These are phyloP conservation scores for Trifolium pratense DNA, from an alignment of 306 rosid species.

Conservation along the genomic window DNA sequence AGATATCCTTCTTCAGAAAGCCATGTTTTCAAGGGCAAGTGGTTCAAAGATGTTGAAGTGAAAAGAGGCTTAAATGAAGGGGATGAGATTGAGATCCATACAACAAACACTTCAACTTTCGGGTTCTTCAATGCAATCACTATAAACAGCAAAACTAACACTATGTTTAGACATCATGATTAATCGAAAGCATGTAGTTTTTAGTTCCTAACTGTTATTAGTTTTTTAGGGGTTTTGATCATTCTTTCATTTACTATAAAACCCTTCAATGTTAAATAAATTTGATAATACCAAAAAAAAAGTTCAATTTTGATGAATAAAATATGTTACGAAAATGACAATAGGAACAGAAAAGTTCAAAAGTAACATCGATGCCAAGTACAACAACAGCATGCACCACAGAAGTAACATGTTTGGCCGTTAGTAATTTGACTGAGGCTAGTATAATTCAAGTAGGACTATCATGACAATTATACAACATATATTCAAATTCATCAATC, in stretches of 20 bases:
- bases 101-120: background rate
- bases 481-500: background rate
- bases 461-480: constrained; percentile 16
- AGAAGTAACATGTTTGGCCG: background rate
- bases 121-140: background rate
- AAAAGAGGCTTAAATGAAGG: too few relatives aligned
- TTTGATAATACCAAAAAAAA: background rate
- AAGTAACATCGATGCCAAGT: background rate
- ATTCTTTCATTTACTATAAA: too few relatives aligned
- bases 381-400: background rate
- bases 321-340: too few relatives aligned
- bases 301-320: background rate
- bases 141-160: background rate
- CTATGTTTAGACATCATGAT: background rate
- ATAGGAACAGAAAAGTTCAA: too few relatives aligned
- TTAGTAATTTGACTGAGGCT: constrained; percentile 7
- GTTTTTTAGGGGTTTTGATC: too few relatives aligned
- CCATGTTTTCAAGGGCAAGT: too few relatives aligned
- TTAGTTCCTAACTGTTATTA: too few relatives aligned
- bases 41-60: too few relatives aligned
- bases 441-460: background rate
- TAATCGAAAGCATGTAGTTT: too few relatives aligned
- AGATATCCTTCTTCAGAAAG: too few relatives aligned
- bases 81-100: too few relatives aligned
- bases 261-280: too few relatives aligned